phyloP scores from a whole-genome alignment of 208 protist genomes.

The Leishmania guyanensis region DNA sequence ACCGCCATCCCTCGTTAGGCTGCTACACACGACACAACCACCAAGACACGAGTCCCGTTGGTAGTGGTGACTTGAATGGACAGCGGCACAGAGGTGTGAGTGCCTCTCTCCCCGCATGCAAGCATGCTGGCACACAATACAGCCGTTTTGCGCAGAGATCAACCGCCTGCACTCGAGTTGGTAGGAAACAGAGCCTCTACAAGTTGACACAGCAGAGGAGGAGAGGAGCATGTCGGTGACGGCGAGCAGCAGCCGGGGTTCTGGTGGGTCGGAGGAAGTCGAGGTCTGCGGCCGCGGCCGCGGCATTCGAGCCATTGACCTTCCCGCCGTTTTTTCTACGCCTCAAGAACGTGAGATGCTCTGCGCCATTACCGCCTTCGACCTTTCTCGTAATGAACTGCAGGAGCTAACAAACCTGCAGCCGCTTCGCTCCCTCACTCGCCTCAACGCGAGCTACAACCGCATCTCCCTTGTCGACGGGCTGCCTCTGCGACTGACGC shows the following conservation, averaged over 20 bases:
- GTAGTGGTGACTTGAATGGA: not conserved
- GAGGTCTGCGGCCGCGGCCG: slow-evolving; percentile 71
- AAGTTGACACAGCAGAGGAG: not conserved
- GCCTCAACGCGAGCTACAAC: slow-evolving; percentile 80
- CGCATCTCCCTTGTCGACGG: slow-evolving; percentile 45
- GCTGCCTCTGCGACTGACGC: slow-evolving; percentile 65
- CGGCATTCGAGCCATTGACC: slow-evolving; percentile 77
- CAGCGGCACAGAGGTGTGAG: not conserved
- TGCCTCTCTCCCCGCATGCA: not conserved
- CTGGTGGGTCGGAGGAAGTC: slow-evolving; percentile 38
- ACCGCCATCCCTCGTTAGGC: not conserved
- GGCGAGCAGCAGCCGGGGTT: slow-evolving; percentile 24
- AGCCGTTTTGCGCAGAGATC: slow-evolving; percentile 1
- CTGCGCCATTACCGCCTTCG: slow-evolving; percentile 73
- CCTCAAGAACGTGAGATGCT: slow-evolving; percentile 61
- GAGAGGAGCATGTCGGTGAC: slow-evolving; percentile 5
- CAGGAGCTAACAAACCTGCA: slow-evolving; percentile 55
- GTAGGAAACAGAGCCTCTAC: not conserved
- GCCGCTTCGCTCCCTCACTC: slow-evolving; percentile 51
- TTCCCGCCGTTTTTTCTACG: slow-evolving; percentile 64
- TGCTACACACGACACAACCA: not conserved
- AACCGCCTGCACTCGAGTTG: not conserved
- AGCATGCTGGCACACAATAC: not conserved
- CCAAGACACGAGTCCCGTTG: not conserved
- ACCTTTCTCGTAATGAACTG: slow-evolving; percentile 84